Base-by-base conservation (phyloP, 1,139 yeast species). In the Arxiozyma slooffiae region DNA sequence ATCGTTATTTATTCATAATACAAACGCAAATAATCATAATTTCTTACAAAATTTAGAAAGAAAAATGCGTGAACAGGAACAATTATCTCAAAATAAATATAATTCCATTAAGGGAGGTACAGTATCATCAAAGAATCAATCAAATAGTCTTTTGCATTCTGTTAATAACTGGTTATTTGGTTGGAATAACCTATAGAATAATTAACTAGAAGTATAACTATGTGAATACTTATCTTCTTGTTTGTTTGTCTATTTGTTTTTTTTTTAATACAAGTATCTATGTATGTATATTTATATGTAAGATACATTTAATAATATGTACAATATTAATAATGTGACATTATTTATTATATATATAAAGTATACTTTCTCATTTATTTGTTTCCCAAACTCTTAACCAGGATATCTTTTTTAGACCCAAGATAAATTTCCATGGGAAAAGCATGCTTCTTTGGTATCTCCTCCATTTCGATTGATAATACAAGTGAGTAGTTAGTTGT, bases 91-190 rank as follows among this genome's bases (percentile, higher is more conserved):
- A 23, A 38, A 9, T 2, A 38, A 22, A 37, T 22, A 37, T 23
- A 44, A 9, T 38, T 17, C 16, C 23, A 37, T n/a, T 17, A 8
- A 3, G 22, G 38, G 21, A 16, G 11, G 18, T 24, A 42, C 9
- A 24, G 7, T 9, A 9, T 37, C 11, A 16, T 7, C 30, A 7
- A 39, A 45, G 17, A 20, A 34, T 42, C 38, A 37, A 20, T 20
- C 46, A n/a, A 40, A 45, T 7, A 49, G 67, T 23, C 26, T 70
- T 11, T 22, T 67, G 16, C 61, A 60, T 36, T 62, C 57, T 39
- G 62, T 71, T 7, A 70, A 65, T 54, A 69, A 68, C 52, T 70
- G 73, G 73, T 65, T 77, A 38, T 78, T 78, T 62, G 82, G 82
- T 3, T 78, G 81, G 80, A 80, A 77, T 53, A 79, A 77, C 54